Conservation (phyloP, 495 filamentous ascomycete species). For the Podospora fimiseda region DNA sequence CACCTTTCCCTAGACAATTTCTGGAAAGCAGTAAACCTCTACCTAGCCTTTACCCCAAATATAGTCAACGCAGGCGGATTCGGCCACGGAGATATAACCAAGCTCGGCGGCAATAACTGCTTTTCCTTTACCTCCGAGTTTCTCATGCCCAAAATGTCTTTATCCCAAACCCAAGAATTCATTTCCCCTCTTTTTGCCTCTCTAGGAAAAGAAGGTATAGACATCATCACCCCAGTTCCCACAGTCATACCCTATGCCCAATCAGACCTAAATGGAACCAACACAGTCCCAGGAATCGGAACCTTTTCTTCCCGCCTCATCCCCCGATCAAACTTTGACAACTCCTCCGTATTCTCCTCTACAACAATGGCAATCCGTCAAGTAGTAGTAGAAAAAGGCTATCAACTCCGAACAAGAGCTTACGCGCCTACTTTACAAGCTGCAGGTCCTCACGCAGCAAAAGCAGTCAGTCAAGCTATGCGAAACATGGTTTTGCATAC, state of each 20-base stretch:
- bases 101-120: neutral
- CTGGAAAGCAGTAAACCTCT: neutral
- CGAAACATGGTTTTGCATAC: neutral
- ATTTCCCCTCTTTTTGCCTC: neutral
- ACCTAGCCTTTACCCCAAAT: neutral
- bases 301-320: slow-evolving; percentile 47
- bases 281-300: slow-evolving; percentile 18
- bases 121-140: neutral
- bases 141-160: neutral
- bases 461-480: neutral
- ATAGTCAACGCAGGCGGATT: neutral
- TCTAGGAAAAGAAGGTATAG: neutral
- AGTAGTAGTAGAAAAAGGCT: slow-evolving; percentile 31
- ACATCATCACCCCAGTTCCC: neutral
- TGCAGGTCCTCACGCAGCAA: slow-evolving; percentile 3
- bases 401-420: slow-evolving; percentile 43
- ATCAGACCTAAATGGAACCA: neutral
- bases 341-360: slow-evolving; percentile 25
- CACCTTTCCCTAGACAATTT: neutral
- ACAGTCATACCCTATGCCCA: neutral
- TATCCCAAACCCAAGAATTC: neutral
- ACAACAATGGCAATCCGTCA: slow-evolving; percentile 38
- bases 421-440: slow-evolving; percentile 29
- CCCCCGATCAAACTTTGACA: slow-evolving; percentile 38
- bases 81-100: neutral